Base-by-base conservation (phyloP, 139 green algal genomes). In the Picochlorum sp. region DNA sequence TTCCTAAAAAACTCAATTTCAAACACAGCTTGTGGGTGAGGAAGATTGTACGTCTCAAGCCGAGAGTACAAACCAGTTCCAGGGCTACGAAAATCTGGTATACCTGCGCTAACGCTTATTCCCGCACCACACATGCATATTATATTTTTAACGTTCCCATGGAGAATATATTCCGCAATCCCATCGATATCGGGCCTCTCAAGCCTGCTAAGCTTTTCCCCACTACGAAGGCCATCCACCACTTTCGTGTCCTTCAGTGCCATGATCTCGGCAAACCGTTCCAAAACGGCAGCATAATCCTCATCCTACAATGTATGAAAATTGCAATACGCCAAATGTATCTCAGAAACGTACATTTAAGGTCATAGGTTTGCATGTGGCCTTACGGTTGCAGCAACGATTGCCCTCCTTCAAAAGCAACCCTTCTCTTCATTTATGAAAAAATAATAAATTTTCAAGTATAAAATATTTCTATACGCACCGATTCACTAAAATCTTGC, bases 31-130 rank as follows among this genome's bases (percentile, higher is more conserved):
- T 64, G 57, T 28, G 84, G 80, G 31, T 79, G 28, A 9, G 81
- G 76, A 55, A 94, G 68, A 10, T 73, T 55, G 72, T 78, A 87
- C 45, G 77, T 59, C 39, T 81, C 37, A 31, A 90, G 70, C 12
- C 80, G 73, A 70, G 54, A 55, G 69, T 88, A 91, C 56, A 91
- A 54, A 0, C 83, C 83, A 4, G 75, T 85, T 4, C 78, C 78
- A 30, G 75, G 70, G 0, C 52, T 72, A 1, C 83, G 47, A 50
- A 94, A 94, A 58, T 94, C 86, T 30, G 75, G 75, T 40, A 82
- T 82, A 37, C 75, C 74, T 64, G 67, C 52, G 33, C 43, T 81
- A 3, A 89, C 81, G 30, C 57, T 78, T 58, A 90, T 87, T 64
- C 85, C 85, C 2, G 85, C 85, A 7, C 85, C 85, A 43, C 51